Percentiles rank a stretch among this genome's conserved stretches.
phyloP scores from a whole-genome alignment of 225 moss, liverwort and hornwort species.

The Pseudisothecium myosuroides region DNA sequence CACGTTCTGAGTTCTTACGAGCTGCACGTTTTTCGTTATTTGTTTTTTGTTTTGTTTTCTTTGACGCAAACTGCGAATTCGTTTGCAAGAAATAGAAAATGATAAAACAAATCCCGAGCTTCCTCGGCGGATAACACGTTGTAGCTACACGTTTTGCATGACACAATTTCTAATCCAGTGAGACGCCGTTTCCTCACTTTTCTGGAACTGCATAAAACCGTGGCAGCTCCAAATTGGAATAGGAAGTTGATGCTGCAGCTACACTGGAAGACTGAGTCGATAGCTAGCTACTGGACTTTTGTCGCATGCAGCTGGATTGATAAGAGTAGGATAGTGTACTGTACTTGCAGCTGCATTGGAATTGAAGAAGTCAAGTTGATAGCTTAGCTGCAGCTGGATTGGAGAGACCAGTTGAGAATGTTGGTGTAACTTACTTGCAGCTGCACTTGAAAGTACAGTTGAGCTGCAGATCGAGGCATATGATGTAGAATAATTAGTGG shows the following conservation, averaged over 20 bases:
- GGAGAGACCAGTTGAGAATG: neutral
- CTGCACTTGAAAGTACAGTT: neutral
- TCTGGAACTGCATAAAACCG: no score
- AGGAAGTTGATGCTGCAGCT: neutral
- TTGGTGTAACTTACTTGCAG: neutral
- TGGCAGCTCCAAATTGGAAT: neutral
- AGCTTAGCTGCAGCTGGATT: neutral
- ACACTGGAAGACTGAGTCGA: neutral
- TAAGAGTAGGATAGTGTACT: no score
- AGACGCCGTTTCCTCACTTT: neutral
- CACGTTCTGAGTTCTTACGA: neutral
- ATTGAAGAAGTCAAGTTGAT: neutral
- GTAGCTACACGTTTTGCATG: neutral
- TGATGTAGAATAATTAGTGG: no score
- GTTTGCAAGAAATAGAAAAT: neutral
- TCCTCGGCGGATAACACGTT: neutral
- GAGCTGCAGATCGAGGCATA: neutral
- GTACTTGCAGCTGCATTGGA: neutral
- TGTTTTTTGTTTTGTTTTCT: neutral
- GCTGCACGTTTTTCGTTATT: neutral
- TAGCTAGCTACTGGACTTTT: neutral
- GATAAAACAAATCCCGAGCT: neutral
- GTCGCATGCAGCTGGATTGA: no score
- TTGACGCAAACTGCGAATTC: neutral
- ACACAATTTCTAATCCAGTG: accelerated